These are phyloP conservation scores for Aciculosporium take DNA, from an alignment of 2,329 filamentous ascomycete species.

Conservation along the genomic window DNA sequence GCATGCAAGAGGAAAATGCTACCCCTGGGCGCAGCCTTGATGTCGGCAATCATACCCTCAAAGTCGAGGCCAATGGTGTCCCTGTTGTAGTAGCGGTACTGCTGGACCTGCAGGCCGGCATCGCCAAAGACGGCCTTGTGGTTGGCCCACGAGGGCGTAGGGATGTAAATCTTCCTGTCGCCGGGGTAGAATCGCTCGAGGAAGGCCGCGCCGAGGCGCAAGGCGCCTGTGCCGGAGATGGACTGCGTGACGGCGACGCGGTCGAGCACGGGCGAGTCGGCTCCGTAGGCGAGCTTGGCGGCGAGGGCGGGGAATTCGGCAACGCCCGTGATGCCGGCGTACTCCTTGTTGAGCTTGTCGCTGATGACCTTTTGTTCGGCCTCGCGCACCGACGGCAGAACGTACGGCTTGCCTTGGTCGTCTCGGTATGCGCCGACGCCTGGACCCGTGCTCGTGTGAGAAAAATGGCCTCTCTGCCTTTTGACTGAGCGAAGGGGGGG, in stretches of 20 bases:
- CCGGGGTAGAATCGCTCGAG: conserved; percentile 80
- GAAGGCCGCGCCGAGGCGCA: conserved; percentile 90
- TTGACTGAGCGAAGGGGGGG: too few species aligned
- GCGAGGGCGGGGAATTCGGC: conserved; percentile 88
- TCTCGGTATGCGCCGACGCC: conserved; percentile 97
- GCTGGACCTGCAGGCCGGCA: conserved; percentile 76
- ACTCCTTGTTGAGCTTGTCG: conserved; percentile 82
- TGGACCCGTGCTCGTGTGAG: conserved; percentile 19
- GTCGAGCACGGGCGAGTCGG: conserved; percentile 59
- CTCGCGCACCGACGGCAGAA: conserved; percentile 80
- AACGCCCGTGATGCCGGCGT: conserved; percentile 92
- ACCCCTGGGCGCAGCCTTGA: conserved; percentile 74
- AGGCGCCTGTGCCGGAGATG: conserved; percentile 93
- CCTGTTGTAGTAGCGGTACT: conserved; percentile 99
- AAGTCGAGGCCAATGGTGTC: conserved; percentile 97
- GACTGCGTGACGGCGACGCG: conserved; percentile 89
- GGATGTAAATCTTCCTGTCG: conserved; percentile 92
- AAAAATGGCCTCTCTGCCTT: too few species aligned
- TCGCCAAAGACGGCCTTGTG: conserved; percentile 94
- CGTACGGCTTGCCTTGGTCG: conserved; percentile 94
- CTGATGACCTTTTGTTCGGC: conserved; percentile 80
- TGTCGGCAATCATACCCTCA: conserved; percentile 78
- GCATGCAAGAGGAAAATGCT: conserved; percentile 91
- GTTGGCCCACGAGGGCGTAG: conserved; percentile 94
- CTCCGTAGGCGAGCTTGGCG: conserved; percentile 78